Base-by-base conservation (phyloP, 441 rosid species). In the Erodium trifolium region DNA sequence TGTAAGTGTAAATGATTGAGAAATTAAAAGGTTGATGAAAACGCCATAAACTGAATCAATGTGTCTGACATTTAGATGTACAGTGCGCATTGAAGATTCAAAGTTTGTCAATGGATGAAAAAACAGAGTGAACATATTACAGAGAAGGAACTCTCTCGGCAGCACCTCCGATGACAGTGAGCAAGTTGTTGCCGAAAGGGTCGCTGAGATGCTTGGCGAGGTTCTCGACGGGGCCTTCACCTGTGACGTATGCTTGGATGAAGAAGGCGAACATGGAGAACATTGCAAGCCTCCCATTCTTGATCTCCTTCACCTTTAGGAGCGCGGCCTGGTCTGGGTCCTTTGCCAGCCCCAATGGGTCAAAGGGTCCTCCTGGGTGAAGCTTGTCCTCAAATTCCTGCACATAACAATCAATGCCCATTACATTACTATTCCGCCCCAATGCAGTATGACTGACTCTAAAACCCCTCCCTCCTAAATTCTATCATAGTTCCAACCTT, bases 281-380 rank as follows among this genome's bases (percentile, higher is more conserved):
- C 99, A 93, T 93, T 34, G 99, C 99, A 2, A 93, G 82, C 70
- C 99, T 86, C 2, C 99, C 99, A 16, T 93, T 93, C 86, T 93
- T 93, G 19, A 93, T 91, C 82, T 91, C 98, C 77, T 93, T 93
- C 77, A 93, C 97, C 84, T 91, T 93, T 72, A 93, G 85, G 23
- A 93, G 60, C 17, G 99, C 97, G 47, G 85, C 95, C 79, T 91
- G 96, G 73, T 93, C 99, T 5, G 37, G 37, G 37, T 34, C 37
- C 37, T 34, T 34, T 34, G 37, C 37, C 4, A 34, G 37, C 37
- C 37, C 37, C 37, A 93, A 14, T n/a, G 99, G 99, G 81, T 91
- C 97, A 66, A 93, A 93, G 64, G 97, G 97, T 67, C 96, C 97
- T 6, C 97, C 97, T n/a, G 99, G 99, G 75, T 93, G 96, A 4